phyloP scores from a whole-genome alignment of 345 rosid genomes.

The Salix viminalis region DNA sequence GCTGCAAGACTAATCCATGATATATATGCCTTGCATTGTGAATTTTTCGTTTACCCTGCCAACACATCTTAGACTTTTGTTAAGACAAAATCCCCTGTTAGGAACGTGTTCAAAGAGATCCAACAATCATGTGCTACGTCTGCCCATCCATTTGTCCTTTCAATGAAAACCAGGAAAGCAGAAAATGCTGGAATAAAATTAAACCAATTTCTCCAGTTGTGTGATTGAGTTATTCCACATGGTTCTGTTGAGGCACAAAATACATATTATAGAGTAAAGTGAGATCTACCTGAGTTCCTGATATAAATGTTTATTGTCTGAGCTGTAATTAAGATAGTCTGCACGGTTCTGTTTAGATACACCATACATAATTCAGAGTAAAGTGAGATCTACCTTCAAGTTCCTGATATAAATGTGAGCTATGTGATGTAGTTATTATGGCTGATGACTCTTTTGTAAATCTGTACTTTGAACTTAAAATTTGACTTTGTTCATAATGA shows the following conservation, averaged over 20 bases:
- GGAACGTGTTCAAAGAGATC: background rate
- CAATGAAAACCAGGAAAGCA: background rate
- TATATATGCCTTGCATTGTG: too few species aligned
- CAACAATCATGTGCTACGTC: background rate
- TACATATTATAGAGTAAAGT: background rate
- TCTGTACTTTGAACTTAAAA: background rate
- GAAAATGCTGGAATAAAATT: background rate
- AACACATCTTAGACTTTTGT: background rate
- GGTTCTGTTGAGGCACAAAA: background rate
- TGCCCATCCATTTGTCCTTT: background rate
- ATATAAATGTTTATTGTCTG: too few species aligned
- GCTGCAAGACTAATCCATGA: background rate
- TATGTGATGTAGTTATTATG: background rate
- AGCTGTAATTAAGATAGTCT: background rate
- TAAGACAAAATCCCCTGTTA: too few species aligned
- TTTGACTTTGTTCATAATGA: background rate
- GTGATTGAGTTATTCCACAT: background rate
- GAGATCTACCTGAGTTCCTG: background rate
- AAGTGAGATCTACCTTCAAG: background rate
- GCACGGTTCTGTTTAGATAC: background rate
- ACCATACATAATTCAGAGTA: background rate
- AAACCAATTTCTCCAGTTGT: background rate
- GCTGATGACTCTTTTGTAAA: background rate
- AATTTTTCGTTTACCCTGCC: too few species aligned
- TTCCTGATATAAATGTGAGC: background rate